phyloP scores from a whole-genome alignment of 768 basidiomycete genomes.

The Pleurotus eryngii region DNA sequence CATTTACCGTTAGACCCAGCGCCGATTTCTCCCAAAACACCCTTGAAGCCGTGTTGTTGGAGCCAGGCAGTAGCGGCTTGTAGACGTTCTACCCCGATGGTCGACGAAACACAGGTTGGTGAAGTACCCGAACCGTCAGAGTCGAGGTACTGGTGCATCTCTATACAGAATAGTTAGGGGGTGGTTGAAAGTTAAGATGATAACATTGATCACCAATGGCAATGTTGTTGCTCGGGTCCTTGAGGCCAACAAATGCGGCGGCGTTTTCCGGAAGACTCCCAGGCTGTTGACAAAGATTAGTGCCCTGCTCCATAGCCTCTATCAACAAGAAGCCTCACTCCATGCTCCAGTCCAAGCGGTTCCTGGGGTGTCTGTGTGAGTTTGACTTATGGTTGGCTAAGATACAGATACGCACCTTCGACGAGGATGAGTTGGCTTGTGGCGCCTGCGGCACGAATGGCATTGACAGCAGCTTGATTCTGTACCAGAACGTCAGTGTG shows the following conservation, averaged over 20 bases:
- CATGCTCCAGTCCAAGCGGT: constrained; percentile 55
- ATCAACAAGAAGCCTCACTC: constrained; percentile 29
- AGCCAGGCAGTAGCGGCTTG: constrained; percentile 57
- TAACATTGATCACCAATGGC: constrained; percentile 41
- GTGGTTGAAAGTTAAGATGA: constrained; percentile 1
- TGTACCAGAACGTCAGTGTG: constrained; percentile 13
- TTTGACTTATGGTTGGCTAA: no score
- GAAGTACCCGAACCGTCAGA: constrained; percentile 58
- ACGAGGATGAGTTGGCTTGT: constrained; percentile 51
- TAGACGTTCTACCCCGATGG: constrained; percentile 57
- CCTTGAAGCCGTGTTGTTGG: constrained; percentile 54
- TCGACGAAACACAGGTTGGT: constrained; percentile 50
- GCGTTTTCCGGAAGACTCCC: constrained; percentile 59
- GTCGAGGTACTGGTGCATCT: constrained; percentile 74
- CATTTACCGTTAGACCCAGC: constrained; percentile 38
- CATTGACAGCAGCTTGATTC: constrained; percentile 67
- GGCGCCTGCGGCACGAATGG: constrained; percentile 60
- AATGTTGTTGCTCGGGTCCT: constrained; percentile 59
- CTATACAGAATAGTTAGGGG: constrained; percentile 19
- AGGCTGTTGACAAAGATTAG: constrained; percentile 30
- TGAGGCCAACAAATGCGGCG: constrained; percentile 46
- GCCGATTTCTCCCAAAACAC: constrained; percentile 64
- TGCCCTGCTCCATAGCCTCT: background rate
- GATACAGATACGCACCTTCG: constrained; percentile 26
- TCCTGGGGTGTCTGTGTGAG: constrained; percentile 8